phyloP scores from a whole-genome alignment of 2,329 filamentous ascomycete genomes.

The Grosmannia clavigera region DNA sequence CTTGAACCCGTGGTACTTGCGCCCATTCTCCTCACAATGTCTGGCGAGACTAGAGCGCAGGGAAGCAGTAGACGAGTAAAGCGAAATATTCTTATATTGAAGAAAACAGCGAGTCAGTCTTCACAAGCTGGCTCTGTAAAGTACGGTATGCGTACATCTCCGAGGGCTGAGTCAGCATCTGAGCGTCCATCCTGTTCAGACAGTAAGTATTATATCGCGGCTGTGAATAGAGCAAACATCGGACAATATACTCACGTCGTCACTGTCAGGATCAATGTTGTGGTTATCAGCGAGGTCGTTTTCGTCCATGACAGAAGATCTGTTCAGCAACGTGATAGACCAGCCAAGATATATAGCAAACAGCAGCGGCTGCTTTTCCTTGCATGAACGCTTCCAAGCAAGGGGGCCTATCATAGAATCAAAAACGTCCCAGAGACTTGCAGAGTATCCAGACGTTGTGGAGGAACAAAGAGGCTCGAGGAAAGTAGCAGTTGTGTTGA shows the following conservation, averaged over 20 bases:
- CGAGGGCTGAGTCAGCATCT: constrained; percentile 17
- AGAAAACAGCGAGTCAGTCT: not conserved
- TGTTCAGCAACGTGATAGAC: not conserved
- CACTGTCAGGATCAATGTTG: not conserved
- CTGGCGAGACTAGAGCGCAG: constrained; percentile 19
- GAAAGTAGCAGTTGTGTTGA: not conserved
- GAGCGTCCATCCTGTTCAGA: not conserved
- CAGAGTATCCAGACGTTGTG: not conserved
- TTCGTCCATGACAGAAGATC: not conserved
- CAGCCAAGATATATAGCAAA: not conserved
- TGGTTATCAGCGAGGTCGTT: not conserved
- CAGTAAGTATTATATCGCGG: not conserved
- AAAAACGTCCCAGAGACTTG: not conserved
- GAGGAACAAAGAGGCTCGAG: not conserved
- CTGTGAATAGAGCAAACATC: not conserved
- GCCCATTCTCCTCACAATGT: constrained; percentile 23
- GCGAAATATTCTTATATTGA: constrained; percentile 17
- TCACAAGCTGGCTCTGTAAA: not conserved
- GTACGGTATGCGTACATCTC: constrained; percentile 14
- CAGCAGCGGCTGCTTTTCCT: constrained; percentile 12
- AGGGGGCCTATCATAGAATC: constrained; percentile 1
- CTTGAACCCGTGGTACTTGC: constrained; percentile 26
- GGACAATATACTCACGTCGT: not conserved
- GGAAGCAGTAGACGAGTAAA: constrained; percentile 21
- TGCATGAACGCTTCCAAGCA: constrained; percentile 12